These are phyloP conservation scores for Lachnellula subtilissima DNA, from an alignment of 2,329 filamentous ascomycete species.

Conservation along the genomic window DNA sequence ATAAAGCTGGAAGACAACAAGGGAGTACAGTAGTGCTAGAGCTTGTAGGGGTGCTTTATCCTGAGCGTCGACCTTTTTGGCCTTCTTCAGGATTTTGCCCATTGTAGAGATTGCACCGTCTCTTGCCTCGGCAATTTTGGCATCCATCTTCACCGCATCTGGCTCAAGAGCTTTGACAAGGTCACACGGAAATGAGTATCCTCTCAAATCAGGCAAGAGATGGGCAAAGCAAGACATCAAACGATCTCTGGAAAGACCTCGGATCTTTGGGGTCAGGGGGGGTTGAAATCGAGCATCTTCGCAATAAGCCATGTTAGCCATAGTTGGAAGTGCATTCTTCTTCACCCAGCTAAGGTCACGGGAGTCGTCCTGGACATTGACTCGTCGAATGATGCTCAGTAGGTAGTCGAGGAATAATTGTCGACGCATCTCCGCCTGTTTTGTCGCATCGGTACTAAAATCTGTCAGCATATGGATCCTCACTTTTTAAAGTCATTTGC, in stretches of 20 bases:
- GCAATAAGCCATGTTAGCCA: slow-evolving; percentile 53
- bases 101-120: slow-evolving; percentile 49
- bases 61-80: slow-evolving; percentile 32
- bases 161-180: slow-evolving; percentile 23
- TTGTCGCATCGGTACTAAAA: slow-evolving; percentile 15
- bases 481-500: not conserved
- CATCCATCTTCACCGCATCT: slow-evolving; percentile 49
- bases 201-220: slow-evolving; percentile 49
- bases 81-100: slow-evolving; percentile 45
- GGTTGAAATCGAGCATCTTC: slow-evolving; percentile 38
- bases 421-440: slow-evolving; percentile 28
- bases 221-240: slow-evolving; percentile 55
- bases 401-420: slow-evolving; percentile 31
- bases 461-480: slow-evolving; percentile 3
- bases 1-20: slow-evolving; percentile 84
- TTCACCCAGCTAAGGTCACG: slow-evolving; percentile 22
- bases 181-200: slow-evolving; percentile 40
- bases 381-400: slow-evolving; percentile 26
- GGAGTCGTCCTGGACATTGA: slow-evolving; percentile 21
- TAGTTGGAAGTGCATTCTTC: slow-evolving; percentile 22
- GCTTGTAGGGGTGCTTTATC: slow-evolving; percentile 45
- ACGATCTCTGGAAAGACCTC: slow-evolving; percentile 51
- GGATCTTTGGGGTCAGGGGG: slow-evolving; percentile 47
- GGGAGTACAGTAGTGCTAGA: slow-evolving; percentile 74
- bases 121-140: slow-evolving; percentile 48